phyloP scores from a whole-genome alignment of 345 rosid genomes.

The Murraya paniculata region DNA sequence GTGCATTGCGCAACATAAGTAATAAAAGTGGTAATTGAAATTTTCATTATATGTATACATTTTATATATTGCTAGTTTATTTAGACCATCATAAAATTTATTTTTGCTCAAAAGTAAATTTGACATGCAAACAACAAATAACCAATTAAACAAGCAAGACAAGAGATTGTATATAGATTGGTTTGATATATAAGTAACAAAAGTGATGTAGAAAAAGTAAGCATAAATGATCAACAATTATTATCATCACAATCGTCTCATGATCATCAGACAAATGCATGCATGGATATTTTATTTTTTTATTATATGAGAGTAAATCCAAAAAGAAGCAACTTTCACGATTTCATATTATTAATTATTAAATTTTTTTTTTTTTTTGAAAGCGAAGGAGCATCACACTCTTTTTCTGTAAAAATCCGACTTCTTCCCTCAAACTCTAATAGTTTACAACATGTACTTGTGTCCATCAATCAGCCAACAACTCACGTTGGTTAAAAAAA shows the following conservation, averaged over 20 bases:
- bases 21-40: too few relatives aligned
- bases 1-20: too few relatives aligned
- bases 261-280: background rate
- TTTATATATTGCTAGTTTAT: background rate
- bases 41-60: too few relatives aligned
- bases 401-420: background rate
- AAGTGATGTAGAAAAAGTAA: background rate
- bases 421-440: slow-evolving; percentile 4
- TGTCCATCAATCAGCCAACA: slow-evolving; percentile 25
- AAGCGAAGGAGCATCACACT: slow-evolving; percentile 13
- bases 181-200: background rate
- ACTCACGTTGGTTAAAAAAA: slow-evolving; percentile 9
- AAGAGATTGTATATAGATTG: background rate
- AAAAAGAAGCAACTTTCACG: slow-evolving; percentile 9
- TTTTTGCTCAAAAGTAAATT: background rate
- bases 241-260: background rate
- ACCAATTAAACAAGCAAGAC: background rate
- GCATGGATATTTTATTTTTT: background rate
- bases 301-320: background rate
- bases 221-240: background rate
- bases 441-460: slow-evolving; percentile 10
- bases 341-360: background rate
- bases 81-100: background rate
- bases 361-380: background rate
- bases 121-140: background rate